A percentile compares a stretch with the other conserved stretches of the same genome.
Conservation (phyloP, 345 rosid genomes). For the Eucalyptus urophylla region DNA sequence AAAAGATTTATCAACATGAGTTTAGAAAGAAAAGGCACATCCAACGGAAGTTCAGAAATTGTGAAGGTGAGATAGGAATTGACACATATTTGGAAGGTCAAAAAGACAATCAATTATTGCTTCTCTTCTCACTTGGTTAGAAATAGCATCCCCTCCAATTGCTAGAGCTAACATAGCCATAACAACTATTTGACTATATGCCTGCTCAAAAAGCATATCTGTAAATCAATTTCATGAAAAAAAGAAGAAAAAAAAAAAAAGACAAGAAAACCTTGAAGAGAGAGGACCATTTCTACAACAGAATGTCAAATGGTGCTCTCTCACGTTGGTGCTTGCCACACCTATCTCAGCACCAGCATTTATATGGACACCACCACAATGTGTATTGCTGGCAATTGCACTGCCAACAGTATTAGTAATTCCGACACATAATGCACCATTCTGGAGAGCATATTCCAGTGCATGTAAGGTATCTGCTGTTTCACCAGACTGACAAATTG, state of each 20-base stretch:
- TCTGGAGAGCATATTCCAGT: conserved; percentile 58
- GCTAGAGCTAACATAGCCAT: conserved; percentile 95
- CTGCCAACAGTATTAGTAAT: conserved; percentile 94
- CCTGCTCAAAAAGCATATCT: conserved; percentile 23
- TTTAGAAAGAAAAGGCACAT: not conserved
- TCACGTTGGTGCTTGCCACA: conserved; percentile 95
- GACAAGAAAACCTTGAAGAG: not conserved
- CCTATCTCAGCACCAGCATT: conserved; percentile 98
- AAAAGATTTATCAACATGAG: not conserved
- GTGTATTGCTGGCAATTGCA: conserved; percentile 83
- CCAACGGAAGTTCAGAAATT: not conserved
- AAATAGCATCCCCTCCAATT: conserved; percentile 75
- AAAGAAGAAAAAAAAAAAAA: not conserved
- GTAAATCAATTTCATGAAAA: not conserved
- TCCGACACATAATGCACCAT: conserved; percentile 94
- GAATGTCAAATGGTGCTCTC: not conserved
- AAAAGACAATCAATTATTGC: conserved; percentile 84
- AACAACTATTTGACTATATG: conserved; percentile 93
- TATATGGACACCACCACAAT: conserved; percentile 75
- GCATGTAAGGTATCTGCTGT: conserved; percentile 91
- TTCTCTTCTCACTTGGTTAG: conserved; percentile 63
- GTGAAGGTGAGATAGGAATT: not conserved
- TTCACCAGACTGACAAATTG: conserved; percentile 98
- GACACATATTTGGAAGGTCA: conserved; percentile 64
- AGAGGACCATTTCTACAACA: not conserved